Evolutionary conservation across 2,329 filamentous ascomycete genomes (phyloP).

Genomic region (Pseudocercospora macadamiae): DNA sequence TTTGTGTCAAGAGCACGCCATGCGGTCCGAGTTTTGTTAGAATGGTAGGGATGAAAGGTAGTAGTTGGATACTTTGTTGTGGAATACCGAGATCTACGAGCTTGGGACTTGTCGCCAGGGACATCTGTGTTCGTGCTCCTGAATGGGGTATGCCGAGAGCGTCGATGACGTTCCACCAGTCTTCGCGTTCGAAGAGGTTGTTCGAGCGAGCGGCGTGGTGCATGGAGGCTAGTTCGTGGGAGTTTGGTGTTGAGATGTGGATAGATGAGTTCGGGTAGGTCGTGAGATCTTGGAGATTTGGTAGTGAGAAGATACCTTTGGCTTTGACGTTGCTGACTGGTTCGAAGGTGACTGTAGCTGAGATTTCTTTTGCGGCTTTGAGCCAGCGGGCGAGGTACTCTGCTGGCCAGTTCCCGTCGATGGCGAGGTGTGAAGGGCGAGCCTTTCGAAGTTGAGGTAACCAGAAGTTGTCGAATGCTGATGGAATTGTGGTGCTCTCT

Average conservation of each 20-base stretch:
- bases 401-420: slow-evolving; percentile 85
- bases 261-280: slow-evolving; percentile 67
- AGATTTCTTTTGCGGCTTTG: slow-evolving; percentile 58
- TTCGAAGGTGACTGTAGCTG: slow-evolving; percentile 74
- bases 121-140: slow-evolving; percentile 71
- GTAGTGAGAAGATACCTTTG: slow-evolving; percentile 63
- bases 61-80: slow-evolving; percentile 78
- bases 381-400: slow-evolving; percentile 70
- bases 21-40: slow-evolving; percentile 78
- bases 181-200: slow-evolving; percentile 67
- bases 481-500: slow-evolving; percentile 37
- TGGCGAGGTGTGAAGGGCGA: slow-evolving; percentile 74
- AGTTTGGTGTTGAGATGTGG: slow-evolving; percentile 80
- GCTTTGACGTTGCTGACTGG: slow-evolving; percentile 86
- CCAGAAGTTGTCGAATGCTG: slow-evolving; percentile 59
- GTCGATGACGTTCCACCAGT: slow-evolving; percentile 82
- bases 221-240: slow-evolving; percentile 79
- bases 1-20: slow-evolving; percentile 74
- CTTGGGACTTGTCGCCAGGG: slow-evolving; percentile 64
- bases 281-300: slow-evolving; percentile 23
- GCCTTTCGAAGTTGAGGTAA: slow-evolving; percentile 59
- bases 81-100: slow-evolving; percentile 82
- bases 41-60: slow-evolving; percentile 85
- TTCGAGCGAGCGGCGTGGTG: slow-evolving; percentile 68
- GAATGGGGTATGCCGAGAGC: slow-evolving; percentile 72